Conservation (phyloP, 2,329 filamentous ascomycete genomes). For the Knufia petricola region DNA sequence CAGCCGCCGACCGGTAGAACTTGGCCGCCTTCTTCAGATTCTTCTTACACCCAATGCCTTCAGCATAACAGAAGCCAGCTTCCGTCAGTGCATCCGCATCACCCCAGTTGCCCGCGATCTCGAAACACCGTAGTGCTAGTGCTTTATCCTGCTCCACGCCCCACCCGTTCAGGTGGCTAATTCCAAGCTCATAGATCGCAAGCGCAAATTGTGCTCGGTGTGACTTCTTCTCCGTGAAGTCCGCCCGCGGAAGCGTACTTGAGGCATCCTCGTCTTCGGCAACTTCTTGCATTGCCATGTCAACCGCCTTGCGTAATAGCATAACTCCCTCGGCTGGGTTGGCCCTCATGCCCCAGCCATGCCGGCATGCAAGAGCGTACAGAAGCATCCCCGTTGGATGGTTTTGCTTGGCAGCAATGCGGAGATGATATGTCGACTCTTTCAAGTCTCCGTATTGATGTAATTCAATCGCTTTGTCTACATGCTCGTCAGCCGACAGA, state of each 20-base stretch:
- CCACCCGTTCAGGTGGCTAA: constrained; percentile 98
- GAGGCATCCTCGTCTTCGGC: constrained; percentile 62
- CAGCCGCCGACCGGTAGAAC: constrained; percentile 82
- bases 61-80: constrained; percentile 90
- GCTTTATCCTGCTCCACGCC: constrained; percentile 87
- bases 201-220: constrained; percentile 88
- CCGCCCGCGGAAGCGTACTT: constrained; percentile 49
- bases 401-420: constrained; percentile 74
- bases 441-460: constrained; percentile 81
- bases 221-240: constrained; percentile 61
- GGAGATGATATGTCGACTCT: constrained; percentile 92
- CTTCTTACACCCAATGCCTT: constrained; percentile 90
- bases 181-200: constrained; percentile 90
- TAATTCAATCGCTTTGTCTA: constrained; percentile 78
- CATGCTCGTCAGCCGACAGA: constrained; percentile 63
- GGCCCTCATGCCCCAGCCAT: constrained; percentile 94
- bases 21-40: constrained; percentile 88
- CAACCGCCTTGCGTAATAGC: constrained; percentile 86
- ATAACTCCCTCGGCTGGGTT: constrained; percentile 83
- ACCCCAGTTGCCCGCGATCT: constrained; percentile 92
- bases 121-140: constrained; percentile 83
- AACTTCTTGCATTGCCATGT: constrained; percentile 71
- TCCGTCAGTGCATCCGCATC: constrained; percentile 90
- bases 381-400: constrained; percentile 91
- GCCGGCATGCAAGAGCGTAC: constrained; percentile 86